Evolutionary conservation across 2,329 filamentous ascomycete genomes (phyloP), one percentile per base, ranked within the genome.

Genomic region (Aspergillus spinulosporus): DNA sequence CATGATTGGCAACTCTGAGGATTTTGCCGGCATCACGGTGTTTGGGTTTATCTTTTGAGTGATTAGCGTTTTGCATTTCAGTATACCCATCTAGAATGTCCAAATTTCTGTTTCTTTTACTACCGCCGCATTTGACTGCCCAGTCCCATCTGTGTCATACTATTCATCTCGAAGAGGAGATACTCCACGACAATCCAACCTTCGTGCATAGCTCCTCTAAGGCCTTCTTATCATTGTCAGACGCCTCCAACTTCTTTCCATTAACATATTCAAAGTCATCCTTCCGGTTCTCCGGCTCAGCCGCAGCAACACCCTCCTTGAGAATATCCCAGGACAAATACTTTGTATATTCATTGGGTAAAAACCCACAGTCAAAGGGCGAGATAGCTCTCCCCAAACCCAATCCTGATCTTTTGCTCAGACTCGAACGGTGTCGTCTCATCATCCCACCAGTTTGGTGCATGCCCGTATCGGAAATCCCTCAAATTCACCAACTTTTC

Each of bases 311-410:
- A 21, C 29, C 26, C 21, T 43, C n/a, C 42, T 29, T 31, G 9
- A 26, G 42, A 26, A 44, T 28, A 8, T 32, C 5, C 39, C 48
- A n/a, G 50, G 49, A 14, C 31, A 52, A 42, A 9, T 34, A 45
- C 21, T 59, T 12, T 55, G 63, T 60, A 52, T 64, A 64, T 54
- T 56, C 57, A 50, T 51, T 62, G 28, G 60, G 62, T 37, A 54
- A 54, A 52, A 50, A 59, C 37, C 62, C 62, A 53, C 21, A 21
- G 21, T 66, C 59, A 48, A 54, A 61, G 49, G 54, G 67, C 5
- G 56, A 64, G 52, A 42, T 68, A 68, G 12, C 54, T 56, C 31
- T 62, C 52, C 28, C 45, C 46, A 29, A 68, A 50, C 2, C 52
- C 47, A n/a, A 62, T 52, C 31, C 46, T 40, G 14, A 67, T 62